Evolutionary conservation across 192 early-diverging fungal genomes (phyloP).

Genomic region (Rhizophlyctis rosea): DNA sequence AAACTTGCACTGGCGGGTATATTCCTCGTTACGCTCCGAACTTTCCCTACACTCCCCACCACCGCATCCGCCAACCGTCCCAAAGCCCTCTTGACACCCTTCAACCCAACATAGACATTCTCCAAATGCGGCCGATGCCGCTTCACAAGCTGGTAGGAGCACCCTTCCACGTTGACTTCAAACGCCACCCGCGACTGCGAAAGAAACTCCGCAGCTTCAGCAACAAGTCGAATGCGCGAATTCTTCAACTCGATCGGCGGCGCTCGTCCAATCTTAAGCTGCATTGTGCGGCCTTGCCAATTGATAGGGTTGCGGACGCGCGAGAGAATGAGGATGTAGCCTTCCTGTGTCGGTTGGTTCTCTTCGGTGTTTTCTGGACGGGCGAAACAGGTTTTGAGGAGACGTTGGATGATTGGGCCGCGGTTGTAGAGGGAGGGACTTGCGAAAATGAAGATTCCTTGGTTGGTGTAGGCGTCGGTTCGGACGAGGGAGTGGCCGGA

Average conservation of each 20-base stretch:
- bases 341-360: conserved; percentile 31
- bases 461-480: conserved; percentile 64
- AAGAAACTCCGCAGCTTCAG: conserved; percentile 40
- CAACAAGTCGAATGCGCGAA: conserved; percentile 55
- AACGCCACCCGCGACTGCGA: conserved; percentile 47
- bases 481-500: conserved; percentile 74
- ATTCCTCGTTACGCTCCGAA: conserved; percentile 37
- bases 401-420: conserved; percentile 44
- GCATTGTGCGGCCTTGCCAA: conserved; percentile 45
- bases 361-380: conserved; percentile 19
- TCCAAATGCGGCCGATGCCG: conserved; percentile 58
- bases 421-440: conserved; percentile 56
- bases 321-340: conserved; percentile 60
- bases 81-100: conserved; percentile 54
- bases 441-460: conserved; percentile 74
- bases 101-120: conserved; percentile 53
- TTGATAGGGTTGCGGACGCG: conserved; percentile 46
- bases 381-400: conserved; percentile 53
- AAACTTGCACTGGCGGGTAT: background rate
- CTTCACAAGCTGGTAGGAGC: conserved; percentile 45
- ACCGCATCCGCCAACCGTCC: conserved; percentile 53
- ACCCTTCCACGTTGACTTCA: conserved; percentile 38
- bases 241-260: conserved; percentile 51
- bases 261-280: conserved; percentile 38
- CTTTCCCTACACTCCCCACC: conserved; percentile 52